Conservation (phyloP, 768 basidiomycete genomes). For the Russula compacta region DNA sequence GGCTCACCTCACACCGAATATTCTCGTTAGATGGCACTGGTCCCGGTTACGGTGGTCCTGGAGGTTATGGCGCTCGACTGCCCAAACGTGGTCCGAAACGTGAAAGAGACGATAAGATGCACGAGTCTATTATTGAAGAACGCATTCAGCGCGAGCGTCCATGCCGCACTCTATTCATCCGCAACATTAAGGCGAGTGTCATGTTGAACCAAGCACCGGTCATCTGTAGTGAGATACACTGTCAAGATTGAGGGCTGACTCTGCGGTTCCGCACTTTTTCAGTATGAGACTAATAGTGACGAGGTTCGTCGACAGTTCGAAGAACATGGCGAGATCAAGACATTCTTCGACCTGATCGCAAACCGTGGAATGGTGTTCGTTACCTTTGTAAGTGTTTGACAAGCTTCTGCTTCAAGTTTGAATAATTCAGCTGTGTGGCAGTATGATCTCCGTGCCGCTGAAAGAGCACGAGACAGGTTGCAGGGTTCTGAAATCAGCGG, state of each 20-base stretch:
- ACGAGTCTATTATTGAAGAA: conserved; percentile 88
- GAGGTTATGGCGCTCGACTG: conserved; percentile 30
- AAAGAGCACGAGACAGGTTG: conserved; percentile 81
- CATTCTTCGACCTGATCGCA: conserved; percentile 90
- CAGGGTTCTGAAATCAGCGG: conserved; percentile 86
- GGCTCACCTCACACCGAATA: conserved; percentile 20
- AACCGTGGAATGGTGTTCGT: conserved; percentile 99
- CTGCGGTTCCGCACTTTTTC: conserved; percentile 17
- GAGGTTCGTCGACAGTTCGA: conserved; percentile 82
- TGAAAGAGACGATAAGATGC: conserved; percentile 82
- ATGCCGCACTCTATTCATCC: conserved; percentile 92
- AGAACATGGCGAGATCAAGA: conserved; percentile 92
- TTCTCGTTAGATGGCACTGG: conserved; percentile 56
- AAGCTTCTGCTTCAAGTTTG: neutral
- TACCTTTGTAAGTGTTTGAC: conserved; percentile 75
- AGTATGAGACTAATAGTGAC: conserved; percentile 87
- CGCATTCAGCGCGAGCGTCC: conserved; percentile 90
- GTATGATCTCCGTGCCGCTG: conserved; percentile 91
- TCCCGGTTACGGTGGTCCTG: conserved; percentile 45
- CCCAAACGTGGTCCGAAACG: conserved; percentile 48
- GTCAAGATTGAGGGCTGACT: conserved; percentile 8
- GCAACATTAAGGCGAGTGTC: conserved; percentile 91
- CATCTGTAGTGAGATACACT: neutral
- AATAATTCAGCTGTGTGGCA: conserved; percentile 27
- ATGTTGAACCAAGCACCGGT: neutral